Evolutionary conservation across 2,329 filamentous ascomycete genomes (phyloP).

Genomic region (Dactylonectria macrodidyma): DNA sequence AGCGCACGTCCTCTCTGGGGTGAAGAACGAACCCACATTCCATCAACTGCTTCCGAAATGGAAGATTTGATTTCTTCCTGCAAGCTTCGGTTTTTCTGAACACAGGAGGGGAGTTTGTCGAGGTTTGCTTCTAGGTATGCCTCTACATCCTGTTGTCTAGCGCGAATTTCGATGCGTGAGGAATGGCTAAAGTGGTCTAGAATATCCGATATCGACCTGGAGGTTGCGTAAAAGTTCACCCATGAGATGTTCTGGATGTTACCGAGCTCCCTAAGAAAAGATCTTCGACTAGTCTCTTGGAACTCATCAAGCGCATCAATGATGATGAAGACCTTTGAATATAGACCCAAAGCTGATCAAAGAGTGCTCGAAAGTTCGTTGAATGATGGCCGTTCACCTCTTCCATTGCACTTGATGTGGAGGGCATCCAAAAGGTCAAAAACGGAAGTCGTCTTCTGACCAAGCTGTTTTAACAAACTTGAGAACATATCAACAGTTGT

Average conservation of each 20-base stretch:
- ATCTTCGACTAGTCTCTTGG: conserved; percentile 1
- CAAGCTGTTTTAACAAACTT: conserved; percentile 9
- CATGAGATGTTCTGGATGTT: neutral
- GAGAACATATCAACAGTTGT: conserved; percentile 3
- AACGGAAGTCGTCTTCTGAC: conserved; percentile 4
- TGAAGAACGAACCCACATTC: conserved; percentile 10
- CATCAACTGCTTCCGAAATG: conserved; percentile 13
- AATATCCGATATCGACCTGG: conserved; percentile 6
- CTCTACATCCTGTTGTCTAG: conserved; percentile 11
- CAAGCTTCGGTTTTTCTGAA: conserved; percentile 15
- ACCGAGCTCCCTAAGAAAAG: neutral
- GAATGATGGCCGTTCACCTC: neutral
- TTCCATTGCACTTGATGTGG: neutral
- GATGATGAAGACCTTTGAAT: conserved; percentile 9
- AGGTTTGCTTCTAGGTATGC: conserved; percentile 11
- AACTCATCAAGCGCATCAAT: conserved; percentile 22
- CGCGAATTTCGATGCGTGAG: conserved; percentile 14
- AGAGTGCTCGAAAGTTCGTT: conserved; percentile 5
- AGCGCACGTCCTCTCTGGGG: neutral
- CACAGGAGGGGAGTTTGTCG: conserved; percentile 12
- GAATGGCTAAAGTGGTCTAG: neutral
- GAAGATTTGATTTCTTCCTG: conserved; percentile 20
- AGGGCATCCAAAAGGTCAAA: conserved; percentile 8
- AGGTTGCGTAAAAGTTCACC: conserved; percentile 10
- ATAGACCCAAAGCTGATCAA: neutral